Base-by-base conservation (phyloP, 768 basidiomycete genomes). In the Calvatia gigantea region DNA sequence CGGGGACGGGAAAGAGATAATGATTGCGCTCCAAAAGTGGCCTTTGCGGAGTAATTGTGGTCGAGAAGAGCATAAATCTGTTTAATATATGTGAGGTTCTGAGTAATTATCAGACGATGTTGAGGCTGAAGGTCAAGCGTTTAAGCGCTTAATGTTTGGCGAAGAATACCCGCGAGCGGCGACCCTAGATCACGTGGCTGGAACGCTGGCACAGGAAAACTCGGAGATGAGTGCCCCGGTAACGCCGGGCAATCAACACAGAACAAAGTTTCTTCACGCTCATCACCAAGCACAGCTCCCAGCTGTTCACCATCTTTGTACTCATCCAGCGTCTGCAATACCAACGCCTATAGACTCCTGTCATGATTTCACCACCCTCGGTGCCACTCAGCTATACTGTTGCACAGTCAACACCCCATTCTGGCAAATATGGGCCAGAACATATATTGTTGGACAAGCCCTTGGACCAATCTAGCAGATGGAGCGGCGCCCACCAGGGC, bases 391-490 rank as follows among this genome's bases (percentile, higher is more conserved):
- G 61, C 6, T 89, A 84, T 58, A 71, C 76, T 0, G 81, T 90
- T 31, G 76, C 77, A 0, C 76, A 77, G 19, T 81, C 82, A 35
- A 86, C 86, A n/a, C 79, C 86, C 32, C 87, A 87, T 67, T 89
- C 86, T 61, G 85, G 84, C 2, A 76, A 73, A 59, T 90, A 89
- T 70, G 75, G 73, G 25, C 78, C 87, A 2, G 82, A 88, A 57
- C 86, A 90, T 59, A 87, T 91, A 52, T 68, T 86, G 23, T 70
- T 81, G 17, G 83, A 90, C 67, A 75, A 73, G 17, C 87, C 87
- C 0, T 67, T 69, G 48, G 86, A 90, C 63, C 82, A 81, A 55
- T 72, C 75, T 2, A 90, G 87, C 64, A 72, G 90, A 72, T 91
- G 89, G 89, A 91, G 87, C 47, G 85, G 85, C 5, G 83, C 82